Percentiles rank a stretch among this genome's conserved stretches.
phyloP scores from a whole-genome alignment of 2,329 filamentous ascomycete genomes.

The Thelonectria olida region DNA sequence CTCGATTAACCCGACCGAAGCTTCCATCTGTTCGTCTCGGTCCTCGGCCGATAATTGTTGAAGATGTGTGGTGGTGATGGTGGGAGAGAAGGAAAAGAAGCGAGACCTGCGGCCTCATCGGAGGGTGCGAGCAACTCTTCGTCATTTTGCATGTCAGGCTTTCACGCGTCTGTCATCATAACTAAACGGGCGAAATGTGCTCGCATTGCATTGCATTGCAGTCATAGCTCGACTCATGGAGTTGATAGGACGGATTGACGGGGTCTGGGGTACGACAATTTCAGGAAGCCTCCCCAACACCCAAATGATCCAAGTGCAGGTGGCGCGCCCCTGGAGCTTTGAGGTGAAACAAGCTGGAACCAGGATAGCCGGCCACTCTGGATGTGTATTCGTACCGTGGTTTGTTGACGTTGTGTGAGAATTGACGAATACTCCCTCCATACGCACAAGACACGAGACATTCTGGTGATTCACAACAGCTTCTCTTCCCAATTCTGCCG shows the following conservation, averaged over 20 bases:
- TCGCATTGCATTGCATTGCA: constrained; percentile 6
- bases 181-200: constrained; percentile 9
- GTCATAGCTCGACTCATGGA: constrained; percentile 29
- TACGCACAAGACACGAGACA: neutral
- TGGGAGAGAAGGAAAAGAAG: neutral
- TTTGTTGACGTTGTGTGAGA: neutral
- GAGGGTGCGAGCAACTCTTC: constrained; percentile 6
- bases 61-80: neutral
- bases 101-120: neutral
- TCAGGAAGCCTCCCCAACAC: constrained; percentile 4
- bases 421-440: neutral
- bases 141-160: constrained; percentile 30
- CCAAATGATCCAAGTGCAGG: constrained; percentile 26
- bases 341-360: constrained; percentile 35
- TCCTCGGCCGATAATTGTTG: constrained; percentile 3
- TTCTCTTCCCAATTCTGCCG: neutral
- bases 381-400: neutral
- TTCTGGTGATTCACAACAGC: constrained; percentile 3
- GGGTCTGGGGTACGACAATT: constrained; percentile 35
- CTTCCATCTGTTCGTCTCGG: constrained; percentile 1
- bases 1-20: constrained; percentile 4
- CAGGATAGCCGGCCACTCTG: constrained; percentile 22
- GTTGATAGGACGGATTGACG: constrained; percentile 4
- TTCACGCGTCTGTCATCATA: neutral
- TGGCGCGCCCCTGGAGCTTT: constrained; percentile 16